Conservation (phyloP, 176 grass and related monocot genomes). For the Zoysia japonica region DNA sequence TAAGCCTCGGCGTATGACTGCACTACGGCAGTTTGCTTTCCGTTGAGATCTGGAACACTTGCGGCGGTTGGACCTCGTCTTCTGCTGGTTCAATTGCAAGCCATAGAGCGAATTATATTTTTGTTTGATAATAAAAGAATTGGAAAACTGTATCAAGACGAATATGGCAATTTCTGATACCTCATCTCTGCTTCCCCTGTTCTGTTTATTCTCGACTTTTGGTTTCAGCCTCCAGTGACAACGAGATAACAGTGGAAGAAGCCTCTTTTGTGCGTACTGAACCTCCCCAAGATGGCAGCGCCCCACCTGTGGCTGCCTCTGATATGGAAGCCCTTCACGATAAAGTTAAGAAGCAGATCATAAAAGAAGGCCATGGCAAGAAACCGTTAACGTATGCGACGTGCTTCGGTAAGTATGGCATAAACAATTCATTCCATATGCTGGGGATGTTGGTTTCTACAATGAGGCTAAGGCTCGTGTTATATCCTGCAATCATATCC, state of each 20-base stretch:
- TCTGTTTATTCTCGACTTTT: no score
- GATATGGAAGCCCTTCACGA: conserved; percentile 69
- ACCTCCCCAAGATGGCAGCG: conserved; percentile 60
- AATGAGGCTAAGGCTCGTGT: background rate
- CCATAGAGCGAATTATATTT: no score
- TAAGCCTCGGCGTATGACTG: no score
- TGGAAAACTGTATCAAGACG: background rate
- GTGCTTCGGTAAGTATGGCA: conserved; percentile 72
- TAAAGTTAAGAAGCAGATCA: conserved; percentile 84
- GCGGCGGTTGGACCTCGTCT: background rate
- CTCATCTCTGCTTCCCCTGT: no score
- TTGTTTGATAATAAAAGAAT: background rate
- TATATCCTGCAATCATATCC: no score
- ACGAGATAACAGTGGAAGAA: conserved; percentile 69
- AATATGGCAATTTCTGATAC: background rate
- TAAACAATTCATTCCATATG: background rate
- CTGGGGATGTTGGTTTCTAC: conserved; percentile 2
- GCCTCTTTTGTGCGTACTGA: conserved; percentile 64
- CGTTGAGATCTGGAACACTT: background rate
- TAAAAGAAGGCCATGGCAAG: conserved; percentile 82
- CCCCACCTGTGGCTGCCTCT: conserved; percentile 55
- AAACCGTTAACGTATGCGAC: conserved; percentile 64
- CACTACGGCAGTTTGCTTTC: background rate
- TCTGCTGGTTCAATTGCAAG: background rate
- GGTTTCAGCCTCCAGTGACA: conserved; percentile 44